Conservation (phyloP, 1,284 basidiomycete species). For the Puccinia horiana region DNA sequence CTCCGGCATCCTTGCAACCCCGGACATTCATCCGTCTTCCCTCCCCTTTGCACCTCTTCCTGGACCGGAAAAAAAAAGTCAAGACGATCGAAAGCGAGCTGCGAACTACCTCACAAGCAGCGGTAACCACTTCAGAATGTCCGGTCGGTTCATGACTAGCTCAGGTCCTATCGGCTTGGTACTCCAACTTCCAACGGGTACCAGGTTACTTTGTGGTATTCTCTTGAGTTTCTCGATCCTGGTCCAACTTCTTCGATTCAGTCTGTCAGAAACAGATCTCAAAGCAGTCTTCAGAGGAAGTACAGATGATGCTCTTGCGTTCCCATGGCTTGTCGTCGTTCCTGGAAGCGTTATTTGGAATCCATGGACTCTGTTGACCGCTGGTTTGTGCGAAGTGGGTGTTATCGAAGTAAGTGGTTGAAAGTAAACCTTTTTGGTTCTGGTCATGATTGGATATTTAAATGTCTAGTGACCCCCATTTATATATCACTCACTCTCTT, state of each 20-base stretch:
- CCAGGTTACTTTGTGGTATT: slow-evolving; percentile 72
- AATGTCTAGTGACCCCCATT: neutral
- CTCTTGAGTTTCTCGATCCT: slow-evolving; percentile 69
- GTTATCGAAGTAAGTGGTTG: slow-evolving; percentile 72
- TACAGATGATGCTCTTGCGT: slow-evolving; percentile 60
- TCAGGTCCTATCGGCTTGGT: slow-evolving; percentile 60
- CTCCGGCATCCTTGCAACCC: too few relatives aligned
- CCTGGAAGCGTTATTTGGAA: slow-evolving; percentile 81
- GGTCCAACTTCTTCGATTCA: slow-evolving; percentile 68
- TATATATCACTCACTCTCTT: neutral
- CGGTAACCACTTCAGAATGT: slow-evolving; percentile 23
- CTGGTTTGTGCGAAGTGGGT: slow-evolving; percentile 80
- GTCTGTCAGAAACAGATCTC: slow-evolving; percentile 54
- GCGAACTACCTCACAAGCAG: neutral
- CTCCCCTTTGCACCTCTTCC: neutral
- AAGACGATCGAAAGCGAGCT: neutral
- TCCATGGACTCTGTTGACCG: slow-evolving; percentile 89
- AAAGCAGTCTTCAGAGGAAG: slow-evolving; percentile 58
- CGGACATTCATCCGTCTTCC: too few relatives aligned
- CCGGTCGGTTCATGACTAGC: slow-evolving; percentile 47
- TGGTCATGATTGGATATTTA: neutral
- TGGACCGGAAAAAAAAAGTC: neutral
- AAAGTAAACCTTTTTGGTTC: slow-evolving; percentile 1
- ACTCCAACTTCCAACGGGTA: slow-evolving; percentile 73
- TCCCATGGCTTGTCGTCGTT: slow-evolving; percentile 78